phyloP scores from a whole-genome alignment of 768 basidiomycete species.

The Amanita inopinata region DNA sequence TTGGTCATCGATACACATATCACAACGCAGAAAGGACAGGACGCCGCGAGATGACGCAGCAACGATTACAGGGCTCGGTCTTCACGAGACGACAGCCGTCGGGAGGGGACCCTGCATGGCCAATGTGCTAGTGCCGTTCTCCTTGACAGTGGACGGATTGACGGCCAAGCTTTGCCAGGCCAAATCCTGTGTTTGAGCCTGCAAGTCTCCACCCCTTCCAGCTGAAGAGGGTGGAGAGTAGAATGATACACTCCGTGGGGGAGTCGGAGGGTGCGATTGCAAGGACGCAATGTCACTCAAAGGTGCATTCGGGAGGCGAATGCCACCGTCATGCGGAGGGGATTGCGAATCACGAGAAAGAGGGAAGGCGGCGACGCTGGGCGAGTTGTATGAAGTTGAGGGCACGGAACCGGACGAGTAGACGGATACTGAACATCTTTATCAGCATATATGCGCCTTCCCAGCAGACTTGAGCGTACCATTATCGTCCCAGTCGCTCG shows the following conservation, averaged over 20 bases:
- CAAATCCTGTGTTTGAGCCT: constrained; percentile 1
- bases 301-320: constrained; percentile 67
- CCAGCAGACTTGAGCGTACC: constrained; percentile 33
- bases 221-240: constrained; percentile 1
- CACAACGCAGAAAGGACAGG: not conserved
- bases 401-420: constrained; percentile 53
- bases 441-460: not conserved
- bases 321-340: constrained; percentile 44
- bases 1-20: not conserved
- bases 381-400: constrained; percentile 61
- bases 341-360: constrained; percentile 49
- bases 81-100: constrained; percentile 15
- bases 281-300: constrained; percentile 58
- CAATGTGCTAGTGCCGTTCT: constrained; percentile 6
- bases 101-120: constrained; percentile 14
- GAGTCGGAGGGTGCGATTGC: constrained; percentile 14
- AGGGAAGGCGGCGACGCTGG: constrained; percentile 47
- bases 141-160: not conserved
- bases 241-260: constrained; percentile 4
- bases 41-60: not conserved
- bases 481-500: constrained; percentile 78
- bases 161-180: constrained; percentile 3
- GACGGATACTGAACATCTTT: constrained; percentile 27
- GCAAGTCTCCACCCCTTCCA: not conserved
- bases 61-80: constrained; percentile 6